These are phyloP conservation scores for Thelonectria blattea DNA, from an alignment of 2,329 filamentous ascomycete species.

Conservation along the genomic window DNA sequence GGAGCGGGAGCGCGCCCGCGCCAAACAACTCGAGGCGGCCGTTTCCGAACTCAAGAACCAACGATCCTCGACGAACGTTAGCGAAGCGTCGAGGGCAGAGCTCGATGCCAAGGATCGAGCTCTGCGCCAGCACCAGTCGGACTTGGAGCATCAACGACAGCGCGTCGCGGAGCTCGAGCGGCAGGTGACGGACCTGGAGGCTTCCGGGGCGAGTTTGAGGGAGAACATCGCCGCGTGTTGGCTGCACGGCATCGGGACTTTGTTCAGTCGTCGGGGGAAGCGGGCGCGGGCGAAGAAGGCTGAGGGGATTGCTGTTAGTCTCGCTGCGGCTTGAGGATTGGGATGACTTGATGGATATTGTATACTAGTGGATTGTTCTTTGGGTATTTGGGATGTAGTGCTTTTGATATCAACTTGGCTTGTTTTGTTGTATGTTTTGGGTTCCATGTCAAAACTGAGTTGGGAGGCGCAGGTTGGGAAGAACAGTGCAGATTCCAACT, in stretches of 20 bases:
- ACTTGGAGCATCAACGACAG: background rate
- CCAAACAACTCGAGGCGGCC: background rate
- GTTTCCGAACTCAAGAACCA: background rate
- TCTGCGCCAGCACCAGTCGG: background rate
- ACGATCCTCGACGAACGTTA: background rate
- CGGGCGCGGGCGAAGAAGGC: background rate
- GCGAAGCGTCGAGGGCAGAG: background rate
- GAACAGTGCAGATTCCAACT: too few species aligned
- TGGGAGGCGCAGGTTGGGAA: too few species aligned
- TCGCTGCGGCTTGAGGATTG: background rate
- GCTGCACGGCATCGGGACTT: background rate
- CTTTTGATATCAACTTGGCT: background rate
- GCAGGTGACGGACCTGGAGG: background rate
- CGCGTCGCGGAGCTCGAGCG: background rate
- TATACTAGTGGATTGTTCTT: background rate
- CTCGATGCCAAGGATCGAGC: background rate
- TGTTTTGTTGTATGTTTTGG: background rate
- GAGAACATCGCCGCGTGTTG: conserved; percentile 1
- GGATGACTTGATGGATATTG: background rate
- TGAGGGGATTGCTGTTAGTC: background rate
- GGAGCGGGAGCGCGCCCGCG: background rate
- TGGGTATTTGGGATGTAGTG: background rate
- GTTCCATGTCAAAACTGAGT: background rate
- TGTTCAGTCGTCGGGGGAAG: background rate
- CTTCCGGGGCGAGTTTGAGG: background rate